A percentile compares a stretch with the other conserved stretches of the same genome.
These are phyloP conservation scores for Fusarium anthophilum DNA, from an alignment of 2,329 filamentous ascomycete genomes.

Conservation along the genomic window DNA sequence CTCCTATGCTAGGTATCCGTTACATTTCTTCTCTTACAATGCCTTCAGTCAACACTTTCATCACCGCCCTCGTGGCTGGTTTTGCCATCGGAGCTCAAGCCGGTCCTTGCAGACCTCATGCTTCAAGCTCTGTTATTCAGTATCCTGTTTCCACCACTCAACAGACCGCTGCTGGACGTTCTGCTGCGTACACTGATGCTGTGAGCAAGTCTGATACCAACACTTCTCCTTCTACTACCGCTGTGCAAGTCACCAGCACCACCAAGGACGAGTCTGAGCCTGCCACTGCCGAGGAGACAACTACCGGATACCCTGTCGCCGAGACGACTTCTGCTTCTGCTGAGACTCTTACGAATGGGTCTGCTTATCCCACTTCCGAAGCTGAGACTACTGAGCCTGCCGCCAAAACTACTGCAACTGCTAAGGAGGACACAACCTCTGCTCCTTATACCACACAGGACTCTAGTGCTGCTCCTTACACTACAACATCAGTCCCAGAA, in stretches of 20 bases:
- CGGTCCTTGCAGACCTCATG: constrained; percentile 27
- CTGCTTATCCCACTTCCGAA: neutral
- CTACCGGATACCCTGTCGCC: neutral
- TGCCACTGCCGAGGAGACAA: neutral
- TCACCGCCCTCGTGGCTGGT: constrained; percentile 26
- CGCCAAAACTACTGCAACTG: neutral
- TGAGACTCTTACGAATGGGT: neutral
- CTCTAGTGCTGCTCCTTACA: neutral
- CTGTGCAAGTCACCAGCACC: constrained; percentile 1
- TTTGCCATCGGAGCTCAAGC: constrained; percentile 25
- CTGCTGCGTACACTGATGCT: neutral
- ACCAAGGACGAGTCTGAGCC: constrained; percentile 1
- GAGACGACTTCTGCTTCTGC: neutral
- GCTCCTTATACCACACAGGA: neutral
- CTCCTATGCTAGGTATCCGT: neutral
- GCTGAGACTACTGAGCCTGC: neutral
- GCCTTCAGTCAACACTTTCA: constrained; percentile 21
- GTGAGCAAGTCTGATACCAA: neutral
- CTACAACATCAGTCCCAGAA: constrained; percentile 2
- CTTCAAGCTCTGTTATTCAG: constrained; percentile 2
- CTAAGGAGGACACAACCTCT: neutral
- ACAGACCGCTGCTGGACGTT: neutral
- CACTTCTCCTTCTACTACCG: neutral
- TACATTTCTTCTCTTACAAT: constrained; percentile 1
- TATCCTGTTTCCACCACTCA: neutral